Evolutionary conservation across 2,329 filamentous ascomycete species (phyloP).

Genomic region (Mollisia scopiformis): DNA sequence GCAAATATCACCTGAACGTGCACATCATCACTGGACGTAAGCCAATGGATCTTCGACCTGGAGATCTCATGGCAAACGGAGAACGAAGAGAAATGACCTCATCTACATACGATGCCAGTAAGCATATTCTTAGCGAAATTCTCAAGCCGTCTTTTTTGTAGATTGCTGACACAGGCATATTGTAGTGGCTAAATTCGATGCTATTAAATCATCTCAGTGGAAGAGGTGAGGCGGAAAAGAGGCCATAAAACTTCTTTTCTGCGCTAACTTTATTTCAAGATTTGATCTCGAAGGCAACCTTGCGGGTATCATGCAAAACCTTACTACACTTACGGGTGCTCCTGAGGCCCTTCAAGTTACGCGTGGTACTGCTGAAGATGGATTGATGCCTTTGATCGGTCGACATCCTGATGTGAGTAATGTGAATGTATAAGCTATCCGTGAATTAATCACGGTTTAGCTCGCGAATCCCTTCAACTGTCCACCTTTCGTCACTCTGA

Average conservation of each 20-base stretch:
- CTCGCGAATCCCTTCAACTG: conserved; percentile 8
- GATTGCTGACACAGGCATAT: background rate
- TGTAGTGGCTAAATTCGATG: conserved; percentile 30
- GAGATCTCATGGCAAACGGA: conserved; percentile 32
- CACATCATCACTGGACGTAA: conserved; percentile 37
- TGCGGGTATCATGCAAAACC: conserved; percentile 14
- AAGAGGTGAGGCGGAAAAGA: conserved; percentile 29
- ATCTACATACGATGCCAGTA: conserved; percentile 28
- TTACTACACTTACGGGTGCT: conserved; percentile 14
- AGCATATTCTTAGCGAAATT: no score
- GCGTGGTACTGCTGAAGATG: background rate
- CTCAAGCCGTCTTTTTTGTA: no score
- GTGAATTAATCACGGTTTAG: background rate
- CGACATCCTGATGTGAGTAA: conserved; percentile 8
- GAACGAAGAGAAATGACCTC: conserved; percentile 33
- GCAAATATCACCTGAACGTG: conserved; percentile 31
- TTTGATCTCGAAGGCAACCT: conserved; percentile 15
- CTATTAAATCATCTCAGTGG: conserved; percentile 24
- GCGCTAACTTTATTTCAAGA: conserved; percentile 11
- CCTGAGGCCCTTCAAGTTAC: background rate
- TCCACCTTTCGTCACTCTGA: conserved; percentile 13
- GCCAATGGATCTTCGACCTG: conserved; percentile 27
- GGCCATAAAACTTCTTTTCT: no score
- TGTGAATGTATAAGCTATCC: background rate
- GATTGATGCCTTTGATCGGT: background rate